Base-by-base conservation (phyloP, 352 stramenopile species). In the Pythium folliculosum region DNA sequence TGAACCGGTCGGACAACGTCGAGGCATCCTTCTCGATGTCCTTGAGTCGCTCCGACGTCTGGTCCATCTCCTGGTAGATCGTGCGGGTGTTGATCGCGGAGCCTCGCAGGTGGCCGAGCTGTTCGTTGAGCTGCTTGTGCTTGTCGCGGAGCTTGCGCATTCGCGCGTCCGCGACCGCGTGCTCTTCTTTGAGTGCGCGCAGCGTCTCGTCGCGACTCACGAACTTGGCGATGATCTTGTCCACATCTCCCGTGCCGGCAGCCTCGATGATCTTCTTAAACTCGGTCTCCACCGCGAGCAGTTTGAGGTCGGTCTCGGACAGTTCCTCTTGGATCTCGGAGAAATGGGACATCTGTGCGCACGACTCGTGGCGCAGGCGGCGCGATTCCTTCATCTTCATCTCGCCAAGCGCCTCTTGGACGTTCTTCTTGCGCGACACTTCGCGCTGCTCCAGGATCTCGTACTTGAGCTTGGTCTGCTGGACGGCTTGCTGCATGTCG, bases 61-160 rank as follows among this genome's bases (percentile, higher is more conserved):
- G 78, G 62, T 94, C 86, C 86, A 94, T 92, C 56, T 92, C 86
- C 52, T 94, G 86, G 70, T 94, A 94, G 49, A 91, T 88, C 17
- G 82, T 91, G 43, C 84, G 86, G n/a, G 86, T 86, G 60, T 92
- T 94, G 63, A 89, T 81, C 22, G 86, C 85, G 12, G 83, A 81
- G 30, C 81, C 78, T 25, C 86, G 83, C 60, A 92, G 67, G 0
- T 82, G 77, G 30, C 75, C 70, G 13, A 94, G 66, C 14, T 80
- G 76, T 53, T 92, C 83, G 58, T 91, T 85, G 6, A 94, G 71
- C 40, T 91, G 77, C 63, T 94, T 94, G 77, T 92, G 82, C 32
- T 81, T 82, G 49, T 92, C 86, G 13, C 82, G 75, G 0, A 94
- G 73, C 64, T 92, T 91, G 5, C 81, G 78, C 83, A 94, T 92